phyloP scores from a whole-genome alignment of 495 filamentous ascomycete genomes.

The Xylaria grammica region DNA sequence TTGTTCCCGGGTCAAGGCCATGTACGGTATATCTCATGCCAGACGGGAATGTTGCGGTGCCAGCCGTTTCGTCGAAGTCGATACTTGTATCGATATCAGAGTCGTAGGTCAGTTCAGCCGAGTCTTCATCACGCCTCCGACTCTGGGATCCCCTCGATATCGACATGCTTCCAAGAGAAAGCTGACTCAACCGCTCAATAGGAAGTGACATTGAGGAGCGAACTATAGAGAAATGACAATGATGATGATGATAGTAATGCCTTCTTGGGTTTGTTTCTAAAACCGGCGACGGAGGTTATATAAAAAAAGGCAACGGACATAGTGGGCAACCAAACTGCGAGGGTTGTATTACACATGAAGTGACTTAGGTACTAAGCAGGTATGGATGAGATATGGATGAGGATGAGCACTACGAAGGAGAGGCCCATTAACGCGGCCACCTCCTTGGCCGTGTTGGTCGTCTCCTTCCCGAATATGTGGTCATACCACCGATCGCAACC shows the following conservation, averaged over 20 bases:
- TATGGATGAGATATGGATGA: no score
- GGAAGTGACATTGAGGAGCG: conserved; percentile 38
- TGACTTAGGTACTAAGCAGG: no score
- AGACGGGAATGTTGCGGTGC: conserved; percentile 41
- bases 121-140: conserved; percentile 34
- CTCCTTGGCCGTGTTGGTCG: conserved; percentile 17
- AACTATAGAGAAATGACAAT: not conserved
- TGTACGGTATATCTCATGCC: conserved; percentile 43
- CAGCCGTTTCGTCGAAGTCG: conserved; percentile 40
- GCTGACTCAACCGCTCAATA: conserved; percentile 43
- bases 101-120: conserved; percentile 31
- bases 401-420: conserved; percentile 17
- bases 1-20: conserved; percentile 31
- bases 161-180: conserved; percentile 47
- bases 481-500: not conserved
- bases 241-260: conserved; percentile 12
- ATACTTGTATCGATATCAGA: conserved; percentile 32
- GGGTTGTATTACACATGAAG: not conserved
- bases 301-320: conserved; percentile 24
- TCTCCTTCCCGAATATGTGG: conserved; percentile 3
- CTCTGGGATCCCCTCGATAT: conserved; percentile 30
- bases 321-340: not conserved
- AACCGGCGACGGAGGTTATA: conserved; percentile 29
- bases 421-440: conserved; percentile 29
- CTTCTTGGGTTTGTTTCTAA: conserved; percentile 11